Evolutionary conservation across 176 grass and related monocot species (phyloP), one percentile per base, ranked within the genome.

Genomic region (Puya raimondii): DNA sequence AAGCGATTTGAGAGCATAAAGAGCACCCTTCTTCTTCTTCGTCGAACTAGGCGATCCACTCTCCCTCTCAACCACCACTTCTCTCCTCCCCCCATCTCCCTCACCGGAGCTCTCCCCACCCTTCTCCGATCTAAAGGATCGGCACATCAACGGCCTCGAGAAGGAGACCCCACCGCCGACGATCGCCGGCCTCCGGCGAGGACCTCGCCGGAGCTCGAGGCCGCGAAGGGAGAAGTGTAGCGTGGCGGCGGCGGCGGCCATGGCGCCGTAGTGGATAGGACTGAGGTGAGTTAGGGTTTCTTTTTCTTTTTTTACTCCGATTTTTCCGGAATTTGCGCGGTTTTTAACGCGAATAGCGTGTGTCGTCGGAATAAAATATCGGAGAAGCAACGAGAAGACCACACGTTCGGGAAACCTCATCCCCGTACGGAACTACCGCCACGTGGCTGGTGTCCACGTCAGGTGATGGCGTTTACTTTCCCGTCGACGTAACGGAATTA

Each of bases 21-120:
- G 81, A 65, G 89, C 81, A 7, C 94, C 89, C 79, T 99, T 93
- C 77, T 78, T 87, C 79, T 99, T 93, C 77, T 78, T 87, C 63
- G 76, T 88, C 52, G 52, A n/a, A 16, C 42, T 5, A 13, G 49
- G 81, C 18, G 57, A 76, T 70, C 6, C 73, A 2, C 12, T 76
- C 50, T 76, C 64, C 9, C 54, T 51, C 42, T 79, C 79, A 57
- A 70, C 13, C 53, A 72, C 53, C 33, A 51, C 2, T 63, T 42
- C 33, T 42, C 33, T 42, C 33, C 33, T 49, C 74, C 53, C 23
- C 9, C 42, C 13, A 52, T 50, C 65, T 42, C 20, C 18, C 25
- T 61, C 52, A 23, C 54, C 69, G 53, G 69, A 71, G 56, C 50
- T 80, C 79, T 78, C 76, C 54, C 65, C 63, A 56, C 65, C 72